These are phyloP conservation scores for Penicillium sp. DNA, from an alignment of 2,329 filamentous ascomycete species.

Conservation along the genomic window DNA sequence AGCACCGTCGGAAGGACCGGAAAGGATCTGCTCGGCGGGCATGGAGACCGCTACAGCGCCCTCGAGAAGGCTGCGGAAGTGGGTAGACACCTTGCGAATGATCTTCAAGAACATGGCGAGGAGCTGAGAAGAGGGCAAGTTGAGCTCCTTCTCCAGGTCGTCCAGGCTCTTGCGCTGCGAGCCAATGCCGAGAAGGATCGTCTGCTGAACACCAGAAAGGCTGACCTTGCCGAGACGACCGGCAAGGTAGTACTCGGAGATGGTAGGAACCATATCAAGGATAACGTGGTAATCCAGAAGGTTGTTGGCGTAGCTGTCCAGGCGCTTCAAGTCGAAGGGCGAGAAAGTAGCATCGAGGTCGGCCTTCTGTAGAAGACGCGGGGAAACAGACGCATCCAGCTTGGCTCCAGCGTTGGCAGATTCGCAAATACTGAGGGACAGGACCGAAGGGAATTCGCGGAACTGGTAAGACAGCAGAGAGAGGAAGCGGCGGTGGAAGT, in stretches of 20 bases:
- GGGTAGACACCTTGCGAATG: slow-evolving; percentile 76
- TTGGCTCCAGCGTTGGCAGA: slow-evolving; percentile 72
- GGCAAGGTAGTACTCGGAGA: slow-evolving; percentile 82
- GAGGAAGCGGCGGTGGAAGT: slow-evolving; percentile 94
- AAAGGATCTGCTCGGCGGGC: slow-evolving; percentile 51
- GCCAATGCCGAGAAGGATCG: slow-evolving; percentile 84
- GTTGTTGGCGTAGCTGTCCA: slow-evolving; percentile 94
- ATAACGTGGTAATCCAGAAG: slow-evolving; percentile 98
- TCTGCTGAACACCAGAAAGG: slow-evolving; percentile 78
- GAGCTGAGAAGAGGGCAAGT: slow-evolving; percentile 71
- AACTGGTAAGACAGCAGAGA: slow-evolving; percentile 90
- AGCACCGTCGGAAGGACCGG: slow-evolving; percentile 53
- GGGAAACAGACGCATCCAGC: slow-evolving; percentile 57
- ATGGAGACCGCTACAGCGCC: slow-evolving; percentile 68
- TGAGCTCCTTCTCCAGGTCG: slow-evolving; percentile 73
- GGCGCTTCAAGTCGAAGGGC: slow-evolving; percentile 89
- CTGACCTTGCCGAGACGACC: slow-evolving; percentile 67
- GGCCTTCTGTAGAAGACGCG: slow-evolving; percentile 63
- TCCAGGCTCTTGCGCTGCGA: slow-evolving; percentile 88
- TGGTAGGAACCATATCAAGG: slow-evolving; percentile 80
- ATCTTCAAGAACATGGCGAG: slow-evolving; percentile 98
- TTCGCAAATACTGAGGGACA: slow-evolving; percentile 84
- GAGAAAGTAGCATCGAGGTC: slow-evolving; percentile 77
- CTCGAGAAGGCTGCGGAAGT: slow-evolving; percentile 74
- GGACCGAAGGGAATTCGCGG: slow-evolving; percentile 71